Base-by-base conservation (phyloP, 768 basidiomycete species). In the Pilatotrama ljubarskyi region DNA sequence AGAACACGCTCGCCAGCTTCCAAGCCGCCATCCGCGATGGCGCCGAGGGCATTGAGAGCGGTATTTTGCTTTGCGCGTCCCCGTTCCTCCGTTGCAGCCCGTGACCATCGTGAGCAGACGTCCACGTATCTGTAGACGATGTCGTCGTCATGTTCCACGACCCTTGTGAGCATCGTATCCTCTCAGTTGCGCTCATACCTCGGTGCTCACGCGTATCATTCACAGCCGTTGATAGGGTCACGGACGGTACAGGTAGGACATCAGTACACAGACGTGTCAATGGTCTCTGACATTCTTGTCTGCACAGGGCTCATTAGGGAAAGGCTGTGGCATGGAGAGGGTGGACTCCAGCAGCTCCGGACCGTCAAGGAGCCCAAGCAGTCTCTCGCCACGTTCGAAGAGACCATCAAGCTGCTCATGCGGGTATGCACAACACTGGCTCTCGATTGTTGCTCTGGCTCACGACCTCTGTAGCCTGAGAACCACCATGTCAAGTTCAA, bases 121-220 rank as follows among this genome's bases (percentile, higher is more conserved):
- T 98, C 68, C 95, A 98, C 75, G 88, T 96, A 67, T 91, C 94
- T 57, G 58, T 64, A 65, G 96, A 99, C 74, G 82, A 85, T 69
- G 84, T 91, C 40, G 88, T 98, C 35, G 75, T 98, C 48, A 93
- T 98, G 91, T 98, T 96, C 77, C 96, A 99, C 74, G 96, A 98
- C 73, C 91, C 93, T 15, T 83, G 87, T 90, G 66, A 66, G 79
- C 65, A 2, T 51, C 46, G 17, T 24, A 29, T 13, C 32, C 18
- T 40, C 35, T 36, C 24, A 20, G 14, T 9, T 42, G 56, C 29
- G 36, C 43, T 2, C 41, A 5, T 26, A 24, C 17, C 46, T 10
- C 59, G 38, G 13, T 53, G 5, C 41, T 51, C 26, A 51, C 38
- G 42, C 36, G n/a, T 36, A 14, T 35, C 10, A 18, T 36, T 13